Evolutionary conservation across 2,329 filamentous ascomycete genomes (phyloP), one percentile per base, ranked within the genome.

Genomic region (Scedosporium aurantiacum): DNA sequence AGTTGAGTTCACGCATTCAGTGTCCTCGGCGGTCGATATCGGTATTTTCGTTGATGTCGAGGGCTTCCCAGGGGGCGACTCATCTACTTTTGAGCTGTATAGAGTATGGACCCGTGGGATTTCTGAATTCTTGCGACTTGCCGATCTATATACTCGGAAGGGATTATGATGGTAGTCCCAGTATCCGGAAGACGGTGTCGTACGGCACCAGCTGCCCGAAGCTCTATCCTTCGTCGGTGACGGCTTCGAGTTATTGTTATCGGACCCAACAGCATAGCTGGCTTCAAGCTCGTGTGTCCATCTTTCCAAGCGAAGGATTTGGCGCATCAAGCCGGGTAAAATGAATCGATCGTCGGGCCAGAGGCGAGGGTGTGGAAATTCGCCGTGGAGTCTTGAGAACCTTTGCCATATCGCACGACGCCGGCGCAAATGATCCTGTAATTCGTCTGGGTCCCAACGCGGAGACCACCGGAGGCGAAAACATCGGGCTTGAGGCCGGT

Each of bases 401-500:
- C 21, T n/a, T 16, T 60, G 41, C 43, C 41, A 52, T 23, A 52
- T 18, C 43, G 23, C 58, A 10, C 43, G 58, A 14, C 50, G 21
- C 3, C 32, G 58, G 6, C 58, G 58, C 45, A n/a, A 40, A 25
- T 52, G 27, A 4, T 57, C 27, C 14, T 14, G 16, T 18, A 40
- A 1, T 18, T 57, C 21, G 21, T 60, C 58, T 18, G 43, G 43
- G 43, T 52, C 58, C 58, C 58, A 60, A 7, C 21, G 25, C 23
- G 58, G 32, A n/a, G 58, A 52, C 58, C 58, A 60, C 6, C 58
- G 25, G 43, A 50, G 21, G 58, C 58, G 58, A 41, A 50, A 18
- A 32, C 25, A 28, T 23, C 58, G 58, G 7, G 23, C 12, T 21
- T 59, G 57, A 18, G 47, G 43, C 8, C 40, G 57, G n/a, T 23